phyloP scores from a whole-genome alignment of 1,139 yeast genomes.

The Suhomyces bribrorum region DNA sequence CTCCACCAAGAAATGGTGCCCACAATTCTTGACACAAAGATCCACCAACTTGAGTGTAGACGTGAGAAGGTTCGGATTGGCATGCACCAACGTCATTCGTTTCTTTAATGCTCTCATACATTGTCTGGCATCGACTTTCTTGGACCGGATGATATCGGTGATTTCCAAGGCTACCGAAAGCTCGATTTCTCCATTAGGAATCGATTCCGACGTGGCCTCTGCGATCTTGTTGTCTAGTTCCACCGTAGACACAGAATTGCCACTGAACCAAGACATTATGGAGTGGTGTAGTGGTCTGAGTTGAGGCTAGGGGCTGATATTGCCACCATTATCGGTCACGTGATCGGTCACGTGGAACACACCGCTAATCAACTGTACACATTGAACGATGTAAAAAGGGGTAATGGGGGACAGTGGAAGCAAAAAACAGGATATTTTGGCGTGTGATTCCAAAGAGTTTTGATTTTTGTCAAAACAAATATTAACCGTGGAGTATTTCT shows the following conservation, averaged over 20 bases:
- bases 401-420: too few species aligned
- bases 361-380: too few species aligned
- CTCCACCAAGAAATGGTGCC: conserved; percentile 78
- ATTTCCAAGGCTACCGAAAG: conserved; percentile 78
- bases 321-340: conserved; percentile 2
- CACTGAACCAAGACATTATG: conserved; percentile 66
- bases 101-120: conserved; percentile 84
- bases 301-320: conserved; percentile 5
- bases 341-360: too few species aligned
- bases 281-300: background rate
- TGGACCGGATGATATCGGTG: conserved; percentile 84
- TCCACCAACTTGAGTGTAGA: conserved; percentile 78
- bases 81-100: conserved; percentile 59
- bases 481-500: too few species aligned
- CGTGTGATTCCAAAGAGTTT: too few species aligned
- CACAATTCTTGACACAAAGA: conserved; percentile 91
- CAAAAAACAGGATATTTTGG: too few species aligned
- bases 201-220: conserved; percentile 82
- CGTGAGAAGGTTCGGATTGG: conserved; percentile 74
- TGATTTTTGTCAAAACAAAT: too few species aligned
- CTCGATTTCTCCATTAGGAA: conserved; percentile 91
- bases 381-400: too few species aligned
- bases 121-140: conserved; percentile 77
- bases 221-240: conserved; percentile 66
- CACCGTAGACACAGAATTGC: conserved; percentile 42